Evolutionary conservation across 345 rosid species (phyloP).

Genomic region (Sisymbrium altissimum): DNA sequence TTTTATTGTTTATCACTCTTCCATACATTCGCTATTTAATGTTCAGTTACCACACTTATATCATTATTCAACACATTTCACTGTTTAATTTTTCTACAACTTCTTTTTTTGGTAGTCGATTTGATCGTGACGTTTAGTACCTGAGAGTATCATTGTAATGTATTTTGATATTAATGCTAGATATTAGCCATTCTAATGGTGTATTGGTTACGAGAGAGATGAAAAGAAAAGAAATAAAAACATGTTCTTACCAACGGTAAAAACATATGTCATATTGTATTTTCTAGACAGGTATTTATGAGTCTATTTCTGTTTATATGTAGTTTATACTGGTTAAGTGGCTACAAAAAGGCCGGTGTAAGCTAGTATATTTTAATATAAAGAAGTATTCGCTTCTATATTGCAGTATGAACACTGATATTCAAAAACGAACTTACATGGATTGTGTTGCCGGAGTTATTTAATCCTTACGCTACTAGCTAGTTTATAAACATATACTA

Average conservation of each 20-base stretch:
- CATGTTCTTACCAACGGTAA: not conserved
- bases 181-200: not conserved
- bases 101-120: not conserved
- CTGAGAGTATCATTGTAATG: not conserved
- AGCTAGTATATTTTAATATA: not conserved
- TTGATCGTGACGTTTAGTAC: not conserved
- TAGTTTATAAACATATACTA: not conserved
- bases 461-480: not conserved
- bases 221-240: not conserved
- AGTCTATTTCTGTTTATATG: not conserved
- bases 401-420: constrained; percentile 11
- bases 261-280: not conserved
- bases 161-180: not conserved
- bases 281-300: not conserved
- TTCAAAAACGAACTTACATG: constrained; percentile 8
- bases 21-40: constrained; percentile 22
- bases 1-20: constrained; percentile 6
- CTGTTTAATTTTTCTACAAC: not conserved
- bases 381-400: not conserved
- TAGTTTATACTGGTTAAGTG: not conserved
- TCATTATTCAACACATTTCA: not conserved
- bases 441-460: not conserved
- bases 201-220: not conserved
- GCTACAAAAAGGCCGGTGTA: not conserved
- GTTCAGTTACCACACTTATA: not conserved